Evolutionary conservation across 2,329 filamentous ascomycete species (phyloP).

Genomic region (Microdochium paspali): DNA sequence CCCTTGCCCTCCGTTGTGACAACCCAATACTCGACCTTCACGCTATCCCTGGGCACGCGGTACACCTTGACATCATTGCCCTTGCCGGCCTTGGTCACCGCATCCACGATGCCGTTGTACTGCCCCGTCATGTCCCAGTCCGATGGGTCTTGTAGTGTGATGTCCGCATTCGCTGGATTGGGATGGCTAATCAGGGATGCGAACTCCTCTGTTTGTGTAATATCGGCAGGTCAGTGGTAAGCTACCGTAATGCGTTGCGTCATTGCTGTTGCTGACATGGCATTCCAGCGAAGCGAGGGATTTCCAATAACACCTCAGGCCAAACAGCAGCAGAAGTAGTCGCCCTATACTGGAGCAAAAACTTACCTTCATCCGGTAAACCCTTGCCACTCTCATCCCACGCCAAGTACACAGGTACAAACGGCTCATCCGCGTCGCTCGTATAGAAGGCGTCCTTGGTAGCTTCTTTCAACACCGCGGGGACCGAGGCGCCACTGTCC

Average conservation of each 20-base stretch:
- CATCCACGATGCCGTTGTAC: conserved; percentile 61
- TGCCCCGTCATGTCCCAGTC: conserved; percentile 67
- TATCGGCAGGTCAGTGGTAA: conserved; percentile 2
- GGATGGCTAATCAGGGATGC: conserved; percentile 55
- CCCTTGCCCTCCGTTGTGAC: conserved; percentile 51
- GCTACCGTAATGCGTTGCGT: no score
- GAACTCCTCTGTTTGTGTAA: conserved; percentile 49
- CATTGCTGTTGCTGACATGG: not conserved
- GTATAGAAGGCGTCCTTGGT: conserved; percentile 56
- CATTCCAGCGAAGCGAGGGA: not conserved
- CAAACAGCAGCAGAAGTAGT: no score
- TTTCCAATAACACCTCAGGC: conserved; percentile 1
- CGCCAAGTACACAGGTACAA: conserved; percentile 63
- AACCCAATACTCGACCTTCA: conserved; percentile 72
- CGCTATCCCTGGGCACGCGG: conserved; percentile 50
- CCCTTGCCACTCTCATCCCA: conserved; percentile 42
- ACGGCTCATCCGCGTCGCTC: conserved; percentile 80
- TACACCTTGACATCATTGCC: conserved; percentile 69
- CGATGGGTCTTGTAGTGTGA: conserved; percentile 56
- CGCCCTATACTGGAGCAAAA: conserved; percentile 1
- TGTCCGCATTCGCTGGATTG: conserved; percentile 39
- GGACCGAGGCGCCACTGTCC: conserved; percentile 48
- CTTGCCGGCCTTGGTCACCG: conserved; percentile 53
- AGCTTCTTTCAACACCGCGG: conserved; percentile 42
- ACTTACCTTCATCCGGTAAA: conserved; percentile 50